Conservation (phyloP, 1,139 yeast genomes). For the Sugiyamaella xylanicola region DNA sequence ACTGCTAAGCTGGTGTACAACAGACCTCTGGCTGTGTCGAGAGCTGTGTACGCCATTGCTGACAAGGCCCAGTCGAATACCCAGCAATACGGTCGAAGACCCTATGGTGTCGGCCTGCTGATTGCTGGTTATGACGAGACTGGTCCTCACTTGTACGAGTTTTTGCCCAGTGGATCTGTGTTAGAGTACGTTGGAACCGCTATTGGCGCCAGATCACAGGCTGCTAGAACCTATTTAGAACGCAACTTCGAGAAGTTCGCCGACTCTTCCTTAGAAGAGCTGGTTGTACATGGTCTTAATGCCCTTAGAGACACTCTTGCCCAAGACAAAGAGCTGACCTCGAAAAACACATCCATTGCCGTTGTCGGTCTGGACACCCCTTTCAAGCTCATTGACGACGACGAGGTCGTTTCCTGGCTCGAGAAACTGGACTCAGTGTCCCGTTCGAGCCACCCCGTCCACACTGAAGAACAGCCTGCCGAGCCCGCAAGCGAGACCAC, state of each 20-base stretch:
- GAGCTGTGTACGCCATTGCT: slow-evolving; percentile 84
- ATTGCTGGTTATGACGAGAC: slow-evolving; percentile 92
- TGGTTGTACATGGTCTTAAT: slow-evolving; percentile 83
- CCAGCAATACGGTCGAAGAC: slow-evolving; percentile 93
- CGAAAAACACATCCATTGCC: slow-evolving; percentile 85
- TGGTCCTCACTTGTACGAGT: slow-evolving; percentile 93
- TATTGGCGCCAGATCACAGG: slow-evolving; percentile 98
- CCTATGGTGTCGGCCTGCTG: slow-evolving; percentile 94
- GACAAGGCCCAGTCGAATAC: slow-evolving; percentile 98
- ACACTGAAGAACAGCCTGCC: slow-evolving; percentile 6
- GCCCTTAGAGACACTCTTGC: slow-evolving; percentile 93
- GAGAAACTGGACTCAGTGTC: slow-evolving; percentile 65
- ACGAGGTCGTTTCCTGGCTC: slow-evolving; percentile 74
- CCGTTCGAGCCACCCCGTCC: slow-evolving; percentile 24
- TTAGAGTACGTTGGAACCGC: slow-evolving; percentile 92
- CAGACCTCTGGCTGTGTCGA: slow-evolving; percentile 81
- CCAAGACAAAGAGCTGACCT: slow-evolving; percentile 88
- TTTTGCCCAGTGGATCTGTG: slow-evolving; percentile 93
- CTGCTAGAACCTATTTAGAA: slow-evolving; percentile 94
- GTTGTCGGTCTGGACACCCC: slow-evolving; percentile 80
- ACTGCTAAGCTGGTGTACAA: slow-evolving; percentile 82
- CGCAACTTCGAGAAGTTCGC: slow-evolving; percentile 73
- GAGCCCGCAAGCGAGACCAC: slow-evolving; percentile 1
- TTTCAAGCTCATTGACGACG: slow-evolving; percentile 83
- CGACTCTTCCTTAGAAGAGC: slow-evolving; percentile 64